Evolutionary conservation across 352 stramenopile genomes (phyloP).

Genomic region (Phytophthora podocarpi): DNA sequence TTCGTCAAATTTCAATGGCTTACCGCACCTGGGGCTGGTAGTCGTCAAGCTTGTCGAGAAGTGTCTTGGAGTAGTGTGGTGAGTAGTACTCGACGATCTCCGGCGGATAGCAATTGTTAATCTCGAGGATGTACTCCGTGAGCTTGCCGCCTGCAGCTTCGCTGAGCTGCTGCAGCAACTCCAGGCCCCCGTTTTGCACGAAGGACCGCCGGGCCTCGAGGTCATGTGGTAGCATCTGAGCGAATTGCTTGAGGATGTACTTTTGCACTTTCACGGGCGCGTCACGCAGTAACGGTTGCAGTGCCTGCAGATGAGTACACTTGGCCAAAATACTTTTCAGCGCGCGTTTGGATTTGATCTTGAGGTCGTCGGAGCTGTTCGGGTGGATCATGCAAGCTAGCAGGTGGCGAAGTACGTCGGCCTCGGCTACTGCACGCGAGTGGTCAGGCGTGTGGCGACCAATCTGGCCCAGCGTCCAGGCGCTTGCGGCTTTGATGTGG

Average conservation of each 20-base stretch:
- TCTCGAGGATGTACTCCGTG: conserved; percentile 94
- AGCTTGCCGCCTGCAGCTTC: conserved; percentile 93
- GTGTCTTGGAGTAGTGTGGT: conserved; percentile 95
- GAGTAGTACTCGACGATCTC: conserved; percentile 98
- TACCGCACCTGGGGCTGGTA: conserved; percentile 91
- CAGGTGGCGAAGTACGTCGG: conserved; percentile 92
- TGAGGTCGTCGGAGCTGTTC: conserved; percentile 93
- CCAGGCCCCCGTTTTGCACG: conserved; percentile 93
- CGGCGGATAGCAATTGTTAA: conserved; percentile 96
- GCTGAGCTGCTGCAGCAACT: conserved; percentile 93
- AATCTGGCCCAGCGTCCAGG: conserved; percentile 96
- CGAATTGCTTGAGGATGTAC: conserved; percentile 97
- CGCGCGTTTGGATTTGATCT: conserved; percentile 93
- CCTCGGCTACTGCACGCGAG: conserved; percentile 91
- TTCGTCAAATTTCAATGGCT: no score
- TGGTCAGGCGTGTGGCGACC: conserved; percentile 94
- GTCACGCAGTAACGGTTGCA: conserved; percentile 93
- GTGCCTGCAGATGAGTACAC: conserved; percentile 93
- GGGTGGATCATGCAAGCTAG: conserved; percentile 94
- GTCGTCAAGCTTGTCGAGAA: conserved; percentile 97
- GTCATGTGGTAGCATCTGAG: conserved; percentile 94
- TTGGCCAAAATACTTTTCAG: conserved; percentile 95
- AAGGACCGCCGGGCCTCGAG: conserved; percentile 92
- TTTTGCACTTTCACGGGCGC: conserved; percentile 95
- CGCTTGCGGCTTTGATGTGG: conserved; percentile 95